These are phyloP conservation scores for Sporothrix globosa DNA, from an alignment of 2,329 filamentous ascomycete genomes.

Conservation along the genomic window DNA sequence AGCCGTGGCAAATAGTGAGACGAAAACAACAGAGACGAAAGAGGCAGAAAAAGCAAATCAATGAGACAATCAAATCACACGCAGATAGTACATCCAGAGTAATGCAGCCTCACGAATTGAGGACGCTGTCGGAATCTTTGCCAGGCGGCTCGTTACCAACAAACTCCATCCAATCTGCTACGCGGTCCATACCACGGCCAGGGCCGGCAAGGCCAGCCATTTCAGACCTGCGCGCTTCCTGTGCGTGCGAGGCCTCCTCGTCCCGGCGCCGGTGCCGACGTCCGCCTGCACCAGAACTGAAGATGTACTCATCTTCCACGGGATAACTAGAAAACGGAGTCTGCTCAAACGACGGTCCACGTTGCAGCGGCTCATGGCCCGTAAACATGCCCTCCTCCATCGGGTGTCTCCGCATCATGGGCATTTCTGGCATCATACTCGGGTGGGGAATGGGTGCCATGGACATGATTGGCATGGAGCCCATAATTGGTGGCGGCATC, in stretches of 20 bases:
- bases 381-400: constrained; percentile 49
- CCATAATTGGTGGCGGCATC: constrained; percentile 33
- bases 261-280: constrained; percentile 24
- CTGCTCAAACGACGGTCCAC: constrained; percentile 19
- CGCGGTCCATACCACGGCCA: constrained; percentile 52
- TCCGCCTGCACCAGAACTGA: neutral
- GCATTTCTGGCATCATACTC: constrained; percentile 37
- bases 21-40: neutral
- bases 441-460: constrained; percentile 42
- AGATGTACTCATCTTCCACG: constrained; percentile 22
- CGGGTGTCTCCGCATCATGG: constrained; percentile 47
- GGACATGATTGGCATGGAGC: constrained; percentile 38
- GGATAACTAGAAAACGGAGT: constrained; percentile 27
- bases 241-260: constrained; percentile 29
- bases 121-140: constrained; percentile 28
- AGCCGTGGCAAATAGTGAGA: neutral
- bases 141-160: constrained; percentile 51
- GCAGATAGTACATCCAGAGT: neutral
- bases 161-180: constrained; percentile 55
- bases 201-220: constrained; percentile 54
- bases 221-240: constrained; percentile 45
- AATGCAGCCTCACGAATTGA: neutral
- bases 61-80: neutral
- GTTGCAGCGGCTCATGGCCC: constrained; percentile 31
- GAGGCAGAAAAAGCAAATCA: neutral